Evolutionary conservation across 306 rosid genomes (phyloP), one percentile per base, ranked within the genome.

Genomic region (Datisca glomerata): DNA sequence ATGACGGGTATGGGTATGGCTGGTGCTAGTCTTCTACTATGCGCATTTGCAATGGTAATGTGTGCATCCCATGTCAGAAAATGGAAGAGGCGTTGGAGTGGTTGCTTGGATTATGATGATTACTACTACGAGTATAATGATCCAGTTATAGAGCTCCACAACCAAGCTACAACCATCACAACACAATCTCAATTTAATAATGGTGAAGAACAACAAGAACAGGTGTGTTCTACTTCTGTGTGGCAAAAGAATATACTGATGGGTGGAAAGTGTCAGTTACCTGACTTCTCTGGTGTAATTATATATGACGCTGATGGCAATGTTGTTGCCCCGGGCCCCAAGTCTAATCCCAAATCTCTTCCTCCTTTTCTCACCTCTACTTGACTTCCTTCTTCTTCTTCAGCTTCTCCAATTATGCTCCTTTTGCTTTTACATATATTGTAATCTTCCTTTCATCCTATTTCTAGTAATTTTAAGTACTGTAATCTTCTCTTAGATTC

Each of bases 201-300:
- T 37, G 38, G 40, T 14, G 45, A 53, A 2, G 60, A 41, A 4
- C 71, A 57, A 20, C 64, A 52, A 56, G 72, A 59, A 19, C 68
- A 20, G 59, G n/a, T n/a, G n/a, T n/a, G n/a, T n/a, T n/a, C n/a
- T n/a, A n/a, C n/a, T n/a, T 61, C 95, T 2, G 32, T 83, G 12
- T 80, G 98, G 98, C 80, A 77, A 66, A 83, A 73, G 77, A 89
- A 84, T 57, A 89, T 89, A 10, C 77, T 84, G 10, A 84, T 84
- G 95, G 95, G 98, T 0, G 95, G 95, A 4, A 77, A 84, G 71
- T 84, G 98, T 14, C 74, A 89, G 47, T 84, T 89, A 14, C 98
- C 93, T 0, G 93, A 89, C 47, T 89, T 72, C 53, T 89, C 95
- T 0, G 98, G 98, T 5, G 81, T 84, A 65, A 89, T 89, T 19